Evolutionary conservation across 805 yeast genomes (phyloP), one percentile per base, ranked within the genome.

Genomic region (Lipomyces spencermartinsiae): DNA sequence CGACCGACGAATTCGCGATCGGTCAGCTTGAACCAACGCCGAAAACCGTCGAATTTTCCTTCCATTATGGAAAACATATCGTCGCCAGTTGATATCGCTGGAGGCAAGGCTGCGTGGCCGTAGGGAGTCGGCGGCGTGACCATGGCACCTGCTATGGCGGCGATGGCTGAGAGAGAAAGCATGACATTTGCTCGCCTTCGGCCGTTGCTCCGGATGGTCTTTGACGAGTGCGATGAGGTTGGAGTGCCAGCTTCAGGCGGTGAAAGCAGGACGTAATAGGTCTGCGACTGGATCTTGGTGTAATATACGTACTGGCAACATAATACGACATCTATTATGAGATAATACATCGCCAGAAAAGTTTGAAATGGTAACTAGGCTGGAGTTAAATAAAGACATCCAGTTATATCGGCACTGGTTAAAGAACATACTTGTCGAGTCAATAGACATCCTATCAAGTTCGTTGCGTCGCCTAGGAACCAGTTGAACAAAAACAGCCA

Each of bases 291-390:
- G 62, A 61, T 58, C 61, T 73, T 71, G n/a, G 85, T 81, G 77
- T 92, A 93, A 78, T 91, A 87, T 78, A 86, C 85, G 76, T 83
- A 93, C 77, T 93, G 98, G 3, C 84, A 82, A 59, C 88, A 82
- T 35, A 93, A 81, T 10, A 91, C 80, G 31, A 84, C 63, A 78
- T 93, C 98, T 69, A 91, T 90, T 66, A 83, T 78, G 61, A 94
- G 81, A 76, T 91, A 93, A 78, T 93, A 93, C 1, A 84, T 67
- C 0, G 96, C 91, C 19, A 93, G 80, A 29, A 87, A 80, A 10
- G 87, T 84, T 76, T 93, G 98, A 78, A 93, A 93, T n/a, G 89
- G 87, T 59, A 92, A 80, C 69, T 72, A 25, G 4, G 33, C 37
- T 10, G 8, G 6, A n/a, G n/a, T 43, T 64, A 55, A 60, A 56